Base-by-base conservation (phyloP, 2,329 filamentous ascomycete species). In the Fusarium marasasianum region DNA sequence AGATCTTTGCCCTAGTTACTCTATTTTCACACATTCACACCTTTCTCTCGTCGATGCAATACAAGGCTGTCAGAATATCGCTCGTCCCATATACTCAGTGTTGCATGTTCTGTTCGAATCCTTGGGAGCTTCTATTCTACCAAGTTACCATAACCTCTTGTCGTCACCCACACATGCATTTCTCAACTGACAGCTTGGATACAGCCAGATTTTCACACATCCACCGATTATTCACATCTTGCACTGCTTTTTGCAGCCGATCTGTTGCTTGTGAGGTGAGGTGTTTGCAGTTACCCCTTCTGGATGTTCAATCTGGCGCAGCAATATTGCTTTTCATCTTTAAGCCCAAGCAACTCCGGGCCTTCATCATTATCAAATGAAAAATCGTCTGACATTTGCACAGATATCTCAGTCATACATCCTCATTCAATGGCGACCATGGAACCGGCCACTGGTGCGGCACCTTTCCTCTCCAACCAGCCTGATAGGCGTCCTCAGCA, bases 181-280 rank as follows among this genome's bases (percentile, higher is more conserved):
- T 35, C 29, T 63, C 29, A 44, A 61, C 50, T 62, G 26, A 54
- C 70, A 65, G 44, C 31, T 18, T 17, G 14, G 12, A 43, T 45
- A 22, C 20, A 54, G 62, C 31, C 63, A 81, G 78, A 81, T 81
- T 70, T 81, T 78, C 75, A 72, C 77, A 75, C 68, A 74, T 71
- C 66, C 69, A 71, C 71, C 75, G 72, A 79, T 76, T 78, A 79
- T 73, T 80, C 74, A 71, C 75, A 80, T 80, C 71, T 81, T 75
- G 68, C 77, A 72, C 73, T 74, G 77, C 77, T 73, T 66, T 70
- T 75, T 63, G 74, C 76, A 79, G 66, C 75, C 75, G 74, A 82
- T 80, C 72, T 82, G 79, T 79, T 78, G 78, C 74, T 80, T 76
- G 73, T 74, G 69, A 79, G 76, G 81, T 81, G 78, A 64, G 79